Evolutionary conservation across 2,329 filamentous ascomycete species (phyloP).

Genomic region (Septoria petroselini): DNA sequence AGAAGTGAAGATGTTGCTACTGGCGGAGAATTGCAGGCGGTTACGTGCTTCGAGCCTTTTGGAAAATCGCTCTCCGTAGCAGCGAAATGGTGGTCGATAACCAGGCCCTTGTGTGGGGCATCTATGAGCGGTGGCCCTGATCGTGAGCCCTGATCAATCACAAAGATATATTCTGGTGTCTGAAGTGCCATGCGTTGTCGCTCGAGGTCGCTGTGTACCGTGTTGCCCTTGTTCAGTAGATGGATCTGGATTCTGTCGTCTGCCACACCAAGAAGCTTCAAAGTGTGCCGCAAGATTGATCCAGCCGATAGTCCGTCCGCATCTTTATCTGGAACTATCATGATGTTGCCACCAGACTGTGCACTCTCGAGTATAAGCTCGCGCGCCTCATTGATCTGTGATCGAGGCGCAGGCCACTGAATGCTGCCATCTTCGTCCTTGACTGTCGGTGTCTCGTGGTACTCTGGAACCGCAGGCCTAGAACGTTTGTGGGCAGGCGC

Average conservation of each 20-base stretch:
- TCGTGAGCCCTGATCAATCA: constrained; percentile 64
- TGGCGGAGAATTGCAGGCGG: constrained; percentile 62
- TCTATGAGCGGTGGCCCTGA: constrained; percentile 55
- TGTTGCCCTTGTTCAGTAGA: constrained; percentile 58
- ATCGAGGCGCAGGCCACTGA: constrained; percentile 61
- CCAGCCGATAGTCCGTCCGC: constrained; percentile 65
- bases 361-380: constrained; percentile 58
- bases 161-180: constrained; percentile 57
- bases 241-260: constrained; percentile 55
- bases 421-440: constrained; percentile 47
- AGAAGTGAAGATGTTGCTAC: constrained; percentile 63
- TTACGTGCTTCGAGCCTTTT: constrained; percentile 53
- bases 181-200: constrained; percentile 51
- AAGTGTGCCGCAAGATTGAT: constrained; percentile 59
- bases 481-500: constrained; percentile 31
- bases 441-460: constrained; percentile 45
- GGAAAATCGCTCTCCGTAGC: constrained; percentile 58
- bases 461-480: constrained; percentile 43
- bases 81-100: constrained; percentile 67
- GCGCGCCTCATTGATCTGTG: constrained; percentile 56
- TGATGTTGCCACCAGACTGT: constrained; percentile 48
- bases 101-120: constrained; percentile 49
- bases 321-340: constrained; percentile 68
- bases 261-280: constrained; percentile 57
- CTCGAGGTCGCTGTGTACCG: constrained; percentile 56